Base-by-base conservation (phyloP, 108 stramenopile genomes). In the Stephanodiscus minutulus region DNA sequence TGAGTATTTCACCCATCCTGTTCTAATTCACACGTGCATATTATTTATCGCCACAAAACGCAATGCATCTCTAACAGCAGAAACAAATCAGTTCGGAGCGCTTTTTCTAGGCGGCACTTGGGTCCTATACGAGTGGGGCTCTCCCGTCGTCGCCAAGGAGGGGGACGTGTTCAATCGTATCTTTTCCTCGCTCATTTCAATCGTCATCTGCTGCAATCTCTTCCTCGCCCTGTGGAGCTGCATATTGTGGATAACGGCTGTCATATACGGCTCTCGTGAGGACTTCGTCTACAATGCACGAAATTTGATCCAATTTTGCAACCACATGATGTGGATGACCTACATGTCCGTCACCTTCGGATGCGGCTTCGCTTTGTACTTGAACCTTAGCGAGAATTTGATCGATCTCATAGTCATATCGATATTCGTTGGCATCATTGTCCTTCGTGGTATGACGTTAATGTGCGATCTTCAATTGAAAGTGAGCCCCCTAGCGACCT, bases 111-210 rank as follows among this genome's bases (percentile, higher is more conserved):
- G 9, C 28, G 20, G 59, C 25, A 28, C 29, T 24, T 60, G 59
- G 59, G 9, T 60, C 20, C 3, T 60, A 7, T 60, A 60, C 59
- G 59, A 60, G 25, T 60, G 59, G 59, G 59, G 59, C 18, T 9
- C 5, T 17, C 20, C 59, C 31, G 11, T 17, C 7, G 36, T 5
- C 20, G 33, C 5, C 59, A 17, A 60, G 5, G 59, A 0, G 24
- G 59, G 20, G 20, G 59, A 52, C 6, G 24, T 24, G 5, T 21
- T 60, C 20, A 6, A 60, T 6, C 59, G 59, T 18, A 31, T 60
- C 7, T 60, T 60, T 13, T 24, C 24, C 24, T 3, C 18, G 20
- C 28, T 31, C 31, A 60, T 60, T 7, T 24, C 59, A 1, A 28
- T 60, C 4, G 20, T 28, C 24, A 18, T 60, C 25, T 60, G 24